A percentile compares a stretch with the other conserved stretches of the same genome.
Conservation (phyloP, 306 rosid species). For the Vicia villosa region DNA sequence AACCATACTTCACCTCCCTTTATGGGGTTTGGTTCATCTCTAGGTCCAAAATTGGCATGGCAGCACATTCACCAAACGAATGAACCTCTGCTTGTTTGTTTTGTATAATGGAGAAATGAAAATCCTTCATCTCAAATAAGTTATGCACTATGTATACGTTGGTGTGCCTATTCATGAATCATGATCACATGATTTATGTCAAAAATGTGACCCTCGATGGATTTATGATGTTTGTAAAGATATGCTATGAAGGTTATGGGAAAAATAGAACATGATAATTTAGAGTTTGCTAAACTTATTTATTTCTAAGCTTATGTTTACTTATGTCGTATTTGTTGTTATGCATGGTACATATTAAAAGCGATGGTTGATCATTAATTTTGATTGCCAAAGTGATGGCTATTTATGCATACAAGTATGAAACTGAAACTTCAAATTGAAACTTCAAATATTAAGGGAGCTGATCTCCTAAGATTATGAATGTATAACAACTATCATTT, state of each 20-base stretch:
- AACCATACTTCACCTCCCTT: conserved; percentile 19
- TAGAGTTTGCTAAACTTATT: background rate
- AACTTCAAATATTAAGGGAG: too few relatives aligned
- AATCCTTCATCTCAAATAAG: conserved; percentile 17
- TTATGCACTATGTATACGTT: conserved; percentile 1
- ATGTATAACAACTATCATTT: too few relatives aligned
- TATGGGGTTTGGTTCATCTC: conserved; percentile 4
- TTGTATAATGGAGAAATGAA: background rate
- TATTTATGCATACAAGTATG: too few relatives aligned
- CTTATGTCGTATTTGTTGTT: background rate
- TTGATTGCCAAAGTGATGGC: too few relatives aligned
- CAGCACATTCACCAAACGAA: background rate
- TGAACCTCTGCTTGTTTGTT: conserved; percentile 4
- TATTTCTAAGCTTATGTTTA: background rate
- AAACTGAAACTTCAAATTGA: too few relatives aligned
- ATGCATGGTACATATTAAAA: background rate
- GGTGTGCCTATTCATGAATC: conserved; percentile 20
- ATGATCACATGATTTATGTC: conserved; percentile 27
- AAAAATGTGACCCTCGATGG: background rate
- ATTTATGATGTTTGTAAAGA: conserved; percentile 16
- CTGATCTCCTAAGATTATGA: too few relatives aligned
- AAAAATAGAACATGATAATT: background rate
- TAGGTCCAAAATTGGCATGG: conserved; percentile 1
- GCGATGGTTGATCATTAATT: too few relatives aligned
- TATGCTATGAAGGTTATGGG: conserved; percentile 2